Evolutionary conservation across 768 basidiomycete species (phyloP), one percentile per base, ranked within the genome.

Genomic region (Mycena metata): DNA sequence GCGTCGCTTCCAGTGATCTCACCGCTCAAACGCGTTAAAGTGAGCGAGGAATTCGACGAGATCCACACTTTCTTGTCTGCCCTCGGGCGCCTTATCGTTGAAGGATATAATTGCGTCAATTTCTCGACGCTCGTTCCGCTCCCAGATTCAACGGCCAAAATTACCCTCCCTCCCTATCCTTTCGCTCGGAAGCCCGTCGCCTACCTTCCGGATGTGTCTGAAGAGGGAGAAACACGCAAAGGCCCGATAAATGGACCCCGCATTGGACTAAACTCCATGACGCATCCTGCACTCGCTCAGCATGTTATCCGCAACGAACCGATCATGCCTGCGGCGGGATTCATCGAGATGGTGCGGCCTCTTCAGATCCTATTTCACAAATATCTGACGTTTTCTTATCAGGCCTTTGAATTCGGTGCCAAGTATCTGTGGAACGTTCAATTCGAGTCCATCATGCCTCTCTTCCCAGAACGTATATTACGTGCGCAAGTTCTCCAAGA

Each of bases 21-120:
- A 42, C 75, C 79, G 1, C 69, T 79, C 54, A 75, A 73, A 21
- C 77, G 80, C 10, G 64, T 73, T 2, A 79, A 77, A 30, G 30
- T 30, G 64, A 67, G 57, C 17, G 39, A 69, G 23, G 66, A 43
- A 9, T 64, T 67, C 35, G 56, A 71, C 11, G 83, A 84, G 54
- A 26, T 67, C 5, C 15, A 58, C 13, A 68, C 66, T 9, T 62
- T 83, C 21, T 67, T 82, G 0, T 60, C 69, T 1, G 39, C 75
- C 3, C 15, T 81, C 5, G 83, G 82, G 1, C 64, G 76, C 15
- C 57, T 84, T 13, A 65, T 70, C 12, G 35, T 69, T 5, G 61
- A 74, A 9, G 82, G 80, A 3, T 64, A 76, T 64, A 80, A 80
- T 59, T 63, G 58, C 2, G 62, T 82, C 51, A 72, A 81, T 64